Conservation (phyloP, 164 flowering plant species). For the Annona squamosa region DNA sequence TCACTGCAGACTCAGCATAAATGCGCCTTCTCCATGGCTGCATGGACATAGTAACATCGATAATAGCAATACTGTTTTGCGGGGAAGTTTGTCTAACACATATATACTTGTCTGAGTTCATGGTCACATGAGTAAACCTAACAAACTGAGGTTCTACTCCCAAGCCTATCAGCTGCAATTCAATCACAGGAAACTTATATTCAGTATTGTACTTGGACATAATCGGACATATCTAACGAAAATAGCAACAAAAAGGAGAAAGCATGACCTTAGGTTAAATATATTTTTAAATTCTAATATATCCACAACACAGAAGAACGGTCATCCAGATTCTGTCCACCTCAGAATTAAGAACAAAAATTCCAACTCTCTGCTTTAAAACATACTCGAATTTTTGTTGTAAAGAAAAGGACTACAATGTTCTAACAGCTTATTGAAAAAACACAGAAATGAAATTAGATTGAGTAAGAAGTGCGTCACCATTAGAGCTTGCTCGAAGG, state of each 20-base stretch:
- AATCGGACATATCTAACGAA: not conserved
- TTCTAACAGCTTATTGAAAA: not conserved
- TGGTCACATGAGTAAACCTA: slow-evolving; percentile 92
- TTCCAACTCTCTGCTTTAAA: not conserved
- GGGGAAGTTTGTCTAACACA: slow-evolving; percentile 95
- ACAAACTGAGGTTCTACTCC: slow-evolving; percentile 91
- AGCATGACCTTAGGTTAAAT: not conserved
- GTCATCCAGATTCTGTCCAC: no score
- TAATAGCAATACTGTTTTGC: slow-evolving; percentile 88
- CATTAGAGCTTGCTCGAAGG: slow-evolving; percentile 84
- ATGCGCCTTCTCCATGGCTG: slow-evolving; percentile 97
- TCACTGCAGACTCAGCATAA: slow-evolving; percentile 94
- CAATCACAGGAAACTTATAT: not conserved
- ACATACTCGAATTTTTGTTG: not conserved
- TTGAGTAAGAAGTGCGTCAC: slow-evolving; percentile 20
- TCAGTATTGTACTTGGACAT: not conserved
- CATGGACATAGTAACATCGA: slow-evolving; percentile 95
- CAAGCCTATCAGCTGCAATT: slow-evolving; percentile 69
- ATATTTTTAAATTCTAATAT: not conserved
- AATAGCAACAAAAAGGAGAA: not conserved
- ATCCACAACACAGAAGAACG: no score
- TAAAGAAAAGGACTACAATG: not conserved
- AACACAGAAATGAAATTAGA: not conserved
- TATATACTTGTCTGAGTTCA: slow-evolving; percentile 97
- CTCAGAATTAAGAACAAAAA: no score